Conservation (phyloP, 2,329 filamentous ascomycete genomes). For the Cytospora leucostoma region DNA sequence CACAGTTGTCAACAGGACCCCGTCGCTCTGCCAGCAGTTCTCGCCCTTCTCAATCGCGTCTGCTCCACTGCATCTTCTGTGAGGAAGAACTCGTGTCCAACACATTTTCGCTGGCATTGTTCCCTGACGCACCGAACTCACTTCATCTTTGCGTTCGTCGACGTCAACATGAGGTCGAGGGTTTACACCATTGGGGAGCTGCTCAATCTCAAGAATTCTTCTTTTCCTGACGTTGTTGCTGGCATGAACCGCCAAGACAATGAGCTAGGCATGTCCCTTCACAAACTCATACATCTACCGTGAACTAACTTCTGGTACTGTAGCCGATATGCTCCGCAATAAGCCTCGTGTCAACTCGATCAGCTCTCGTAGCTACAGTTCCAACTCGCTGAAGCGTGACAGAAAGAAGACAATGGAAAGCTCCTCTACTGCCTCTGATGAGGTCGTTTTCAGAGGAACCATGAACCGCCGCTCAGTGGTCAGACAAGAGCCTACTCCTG, state of each 20-base stretch:
- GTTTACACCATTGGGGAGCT: slow-evolving; percentile 49
- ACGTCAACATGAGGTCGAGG: slow-evolving; percentile 44
- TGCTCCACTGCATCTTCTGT: slow-evolving; percentile 31
- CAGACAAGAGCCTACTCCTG: slow-evolving; percentile 16
- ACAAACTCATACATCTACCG: neutral
- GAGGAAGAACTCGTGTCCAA: slow-evolving; percentile 37
- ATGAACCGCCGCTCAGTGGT: slow-evolving; percentile 32
- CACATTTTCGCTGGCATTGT: slow-evolving; percentile 43
- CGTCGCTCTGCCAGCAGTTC: slow-evolving; percentile 35
- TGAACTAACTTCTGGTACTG: slow-evolving; percentile 4
- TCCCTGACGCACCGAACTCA: slow-evolving; percentile 40
- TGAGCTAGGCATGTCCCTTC: slow-evolving; percentile 27
- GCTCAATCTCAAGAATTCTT: slow-evolving; percentile 41
- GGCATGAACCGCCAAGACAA: slow-evolving; percentile 25
- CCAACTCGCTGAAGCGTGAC: slow-evolving; percentile 23
- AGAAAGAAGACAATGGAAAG: slow-evolving; percentile 38
- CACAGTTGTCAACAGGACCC: slow-evolving; percentile 29
- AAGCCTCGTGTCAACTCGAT: slow-evolving; percentile 27
- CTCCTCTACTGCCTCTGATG: slow-evolving; percentile 40
- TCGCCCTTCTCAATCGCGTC: slow-evolving; percentile 37
- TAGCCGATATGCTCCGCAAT: slow-evolving; percentile 36
- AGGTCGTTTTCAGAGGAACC: slow-evolving; percentile 42
- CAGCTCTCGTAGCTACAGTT: slow-evolving; percentile 29
- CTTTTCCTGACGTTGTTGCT: slow-evolving; percentile 19
- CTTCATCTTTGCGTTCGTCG: slow-evolving; percentile 44